Conservation (phyloP, 2,329 filamentous ascomycete species). For the Hymenoscyphus fraxineus region DNA sequence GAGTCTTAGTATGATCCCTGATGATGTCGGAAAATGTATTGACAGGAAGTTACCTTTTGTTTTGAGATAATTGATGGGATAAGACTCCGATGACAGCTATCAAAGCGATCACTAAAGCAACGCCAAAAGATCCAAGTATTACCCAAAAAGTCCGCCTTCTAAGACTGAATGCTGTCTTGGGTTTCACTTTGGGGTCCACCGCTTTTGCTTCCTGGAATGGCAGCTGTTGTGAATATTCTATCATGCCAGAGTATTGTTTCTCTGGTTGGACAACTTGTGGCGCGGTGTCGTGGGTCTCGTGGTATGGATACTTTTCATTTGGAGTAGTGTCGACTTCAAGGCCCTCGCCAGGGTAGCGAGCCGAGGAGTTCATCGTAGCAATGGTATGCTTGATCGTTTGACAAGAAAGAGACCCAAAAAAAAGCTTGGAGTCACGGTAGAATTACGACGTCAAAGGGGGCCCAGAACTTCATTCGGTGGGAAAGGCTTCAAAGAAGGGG, state of each 20-base stretch:
- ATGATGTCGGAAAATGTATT: neutral
- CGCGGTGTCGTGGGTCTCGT: neutral
- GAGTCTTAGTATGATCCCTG: neutral
- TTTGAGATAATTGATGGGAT: conserved; percentile 2
- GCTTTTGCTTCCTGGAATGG: neutral
- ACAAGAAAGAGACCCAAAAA: neutral
- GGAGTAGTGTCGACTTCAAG: neutral
- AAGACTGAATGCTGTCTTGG: neutral
- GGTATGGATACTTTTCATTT: neutral
- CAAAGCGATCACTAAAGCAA: neutral
- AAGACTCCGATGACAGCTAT: neutral
- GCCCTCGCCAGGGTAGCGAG: neutral
- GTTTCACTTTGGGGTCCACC: neutral
- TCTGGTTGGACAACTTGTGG: conserved; percentile 7
- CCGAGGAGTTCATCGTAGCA: neutral
- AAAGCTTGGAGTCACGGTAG: too few species aligned
- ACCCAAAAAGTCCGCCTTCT: conserved; percentile 5
- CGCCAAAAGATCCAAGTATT: neutral
- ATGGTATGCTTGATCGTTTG: neutral
- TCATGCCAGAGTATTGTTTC: neutral
- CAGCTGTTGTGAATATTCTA: neutral
- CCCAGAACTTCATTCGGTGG: neutral
- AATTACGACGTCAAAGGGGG: neutral
- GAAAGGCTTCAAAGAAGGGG: neutral
- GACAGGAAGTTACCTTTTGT: neutral